Conservation (phyloP, 2,329 filamentous ascomycete species). For the Fusarium denticulatum region DNA sequence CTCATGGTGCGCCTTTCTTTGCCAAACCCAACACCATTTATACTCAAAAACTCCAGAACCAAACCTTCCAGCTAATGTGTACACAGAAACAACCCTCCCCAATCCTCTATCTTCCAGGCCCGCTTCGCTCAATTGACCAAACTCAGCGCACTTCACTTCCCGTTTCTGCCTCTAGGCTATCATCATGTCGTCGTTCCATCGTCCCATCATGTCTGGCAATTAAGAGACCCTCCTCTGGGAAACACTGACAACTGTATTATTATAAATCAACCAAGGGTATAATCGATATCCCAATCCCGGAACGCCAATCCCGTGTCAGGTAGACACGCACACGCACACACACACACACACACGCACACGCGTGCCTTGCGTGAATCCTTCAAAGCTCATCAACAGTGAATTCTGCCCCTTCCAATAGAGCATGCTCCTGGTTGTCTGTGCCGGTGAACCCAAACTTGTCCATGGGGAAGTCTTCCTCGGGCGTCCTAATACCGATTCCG, state of each 20-base stretch:
- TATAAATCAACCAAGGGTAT: conserved; percentile 40
- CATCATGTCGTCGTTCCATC: conserved; percentile 48
- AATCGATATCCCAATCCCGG: conserved; percentile 32
- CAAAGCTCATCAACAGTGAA: conserved; percentile 38
- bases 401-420: conserved; percentile 47
- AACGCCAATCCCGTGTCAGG: conserved; percentile 37
- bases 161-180: conserved; percentile 17
- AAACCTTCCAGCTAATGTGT: conserved; percentile 10
- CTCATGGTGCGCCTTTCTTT: not conserved
- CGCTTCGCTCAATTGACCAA: not conserved
- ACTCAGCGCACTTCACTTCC: not conserved
- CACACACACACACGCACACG: not conserved
- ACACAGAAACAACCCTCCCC: conserved; percentile 22
- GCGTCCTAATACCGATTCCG: conserved; percentile 76
- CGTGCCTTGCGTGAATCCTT: conserved; percentile 1
- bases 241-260: conserved; percentile 33
- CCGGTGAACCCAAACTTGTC: conserved; percentile 65
- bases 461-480: conserved; percentile 71
- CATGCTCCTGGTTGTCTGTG: conserved; percentile 49
- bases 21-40: not conserved
- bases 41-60: conserved; percentile 7
- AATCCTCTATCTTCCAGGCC: not conserved
- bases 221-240: conserved; percentile 31
- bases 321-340: not conserved
- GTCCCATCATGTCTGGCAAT: conserved; percentile 45